phyloP scores from a whole-genome alignment of 1,139 yeast genomes.

The Magnusiomyces tetraspermus region DNA sequence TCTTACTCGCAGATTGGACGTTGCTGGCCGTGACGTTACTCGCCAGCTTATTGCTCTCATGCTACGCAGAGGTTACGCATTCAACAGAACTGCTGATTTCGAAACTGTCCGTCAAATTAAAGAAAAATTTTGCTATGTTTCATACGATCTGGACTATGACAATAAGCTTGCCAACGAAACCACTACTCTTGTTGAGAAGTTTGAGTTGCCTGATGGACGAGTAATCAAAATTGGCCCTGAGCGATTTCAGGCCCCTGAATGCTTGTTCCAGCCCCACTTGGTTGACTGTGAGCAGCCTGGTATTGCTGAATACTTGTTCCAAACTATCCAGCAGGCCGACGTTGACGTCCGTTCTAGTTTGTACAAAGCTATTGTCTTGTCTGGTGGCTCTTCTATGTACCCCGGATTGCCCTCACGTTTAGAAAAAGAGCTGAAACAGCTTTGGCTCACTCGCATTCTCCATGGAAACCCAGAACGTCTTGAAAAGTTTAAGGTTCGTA shows the following conservation, averaged over 20 bases:
- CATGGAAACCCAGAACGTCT: constrained; percentile 81
- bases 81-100: constrained; percentile 96
- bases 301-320: constrained; percentile 83
- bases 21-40: constrained; percentile 97
- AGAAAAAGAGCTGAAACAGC: constrained; percentile 91
- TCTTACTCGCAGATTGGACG: constrained; percentile 83
- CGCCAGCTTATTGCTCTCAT: constrained; percentile 82
- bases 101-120: constrained; percentile 97
- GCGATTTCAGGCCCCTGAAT: constrained; percentile 96
- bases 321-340: constrained; percentile 89
- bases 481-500: constrained; percentile 87
- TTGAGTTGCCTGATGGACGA: constrained; percentile 95
- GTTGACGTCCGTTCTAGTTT: constrained; percentile 84
- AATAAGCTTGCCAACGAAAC: constrained; percentile 84
- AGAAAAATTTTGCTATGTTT: constrained; percentile 90
- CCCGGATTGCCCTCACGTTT: constrained; percentile 95
- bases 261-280: constrained; percentile 90
- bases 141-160: constrained; percentile 87
- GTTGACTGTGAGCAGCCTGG: constrained; percentile 99
- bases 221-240: constrained; percentile 90
- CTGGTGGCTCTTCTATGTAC: constrained; percentile 98
- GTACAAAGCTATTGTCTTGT: constrained; percentile 83
- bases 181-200: constrained; percentile 80
- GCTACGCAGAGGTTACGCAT: constrained; percentile 93
- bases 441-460: constrained; percentile 85